phyloP scores from a whole-genome alignment of 2,329 filamentous ascomycete genomes.

The Penicillium sp. region DNA sequence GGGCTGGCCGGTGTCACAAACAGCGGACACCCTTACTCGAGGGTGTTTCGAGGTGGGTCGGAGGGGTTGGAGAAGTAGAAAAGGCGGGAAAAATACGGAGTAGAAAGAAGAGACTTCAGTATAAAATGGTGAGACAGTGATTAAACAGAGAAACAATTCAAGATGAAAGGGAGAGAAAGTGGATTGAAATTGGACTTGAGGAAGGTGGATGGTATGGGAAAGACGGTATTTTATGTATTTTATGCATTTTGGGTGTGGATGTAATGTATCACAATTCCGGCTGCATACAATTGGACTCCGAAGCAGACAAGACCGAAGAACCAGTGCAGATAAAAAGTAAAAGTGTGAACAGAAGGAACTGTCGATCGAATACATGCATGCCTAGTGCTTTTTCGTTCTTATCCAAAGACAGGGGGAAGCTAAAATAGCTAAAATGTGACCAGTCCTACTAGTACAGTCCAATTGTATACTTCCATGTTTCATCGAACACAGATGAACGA shows the following conservation, averaged over 20 bases:
- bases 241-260: neutral
- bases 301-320: neutral
- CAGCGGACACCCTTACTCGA: constrained; percentile 5
- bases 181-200: neutral
- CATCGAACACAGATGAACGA: neutral
- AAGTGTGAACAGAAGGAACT: neutral
- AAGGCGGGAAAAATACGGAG: neutral
- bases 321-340: neutral
- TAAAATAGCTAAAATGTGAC: too few species aligned
- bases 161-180: neutral
- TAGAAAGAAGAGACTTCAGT: neutral
- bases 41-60: neutral
- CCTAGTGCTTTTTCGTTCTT: neutral
- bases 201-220: neutral
- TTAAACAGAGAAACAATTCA: neutral
- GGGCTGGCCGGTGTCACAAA: constrained; percentile 11
- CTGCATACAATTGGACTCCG: neutral
- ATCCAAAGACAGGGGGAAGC: too few species aligned
- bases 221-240: neutral
- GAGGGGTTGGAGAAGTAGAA: neutral
- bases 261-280: neutral
- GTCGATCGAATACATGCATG: too few species aligned
- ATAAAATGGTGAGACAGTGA: neutral
- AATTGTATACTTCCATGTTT: neutral
- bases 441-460: too few species aligned